Base-by-base conservation (phyloP, 495 filamentous ascomycete genomes). In the Trichodelitschia bisporula region DNA sequence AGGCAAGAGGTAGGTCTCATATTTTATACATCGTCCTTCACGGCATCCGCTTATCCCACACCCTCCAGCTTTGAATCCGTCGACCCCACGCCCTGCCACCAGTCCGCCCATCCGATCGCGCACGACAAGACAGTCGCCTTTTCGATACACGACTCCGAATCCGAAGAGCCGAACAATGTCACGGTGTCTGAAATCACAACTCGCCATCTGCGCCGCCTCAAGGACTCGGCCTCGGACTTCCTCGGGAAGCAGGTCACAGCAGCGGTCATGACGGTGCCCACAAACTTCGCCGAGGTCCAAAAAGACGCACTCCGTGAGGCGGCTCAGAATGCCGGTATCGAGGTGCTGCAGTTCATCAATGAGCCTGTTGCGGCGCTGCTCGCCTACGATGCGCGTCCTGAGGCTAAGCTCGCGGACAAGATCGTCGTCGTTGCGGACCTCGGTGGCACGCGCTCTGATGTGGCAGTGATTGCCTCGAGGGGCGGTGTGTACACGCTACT, bases 401-500 rank as follows among this genome's bases (percentile, higher is more conserved):
- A 83, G 42, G 62, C 66, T 28, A 58, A 68, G 45, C 44, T 73
- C 15, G 50, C 62, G 35, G 86, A 97, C 57, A 92, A 90, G 62
- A 72, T 77, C 34, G 55, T 86, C 31, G 74, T 95, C 1, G 83
- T 95, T 12, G 86, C 78, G 17, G 86, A 97, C 40, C 58, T 97
- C 18, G 86, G 86, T 42, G 86, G 80, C 30, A 93, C 76, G 16
- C 69, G 86, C 21, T 91, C 79, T 17, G 86, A 97, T 51, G 72
- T 89, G 28, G 67, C 84, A 11, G 76, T 97, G 28, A 56, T 97
- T 38, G 75, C 82, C 30, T 84, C 69, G 44, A 69, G 84, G 48
- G 78, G 84, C 27, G 86, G 86, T 40, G 86, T 95, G 61, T 95
- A 97, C 64, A 91, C 77, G 28, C 72, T 92, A 40, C 63, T 97